Percentiles rank a stretch among this genome's conserved stretches.
phyloP scores from a whole-genome alignment of 139 green algal genomes.

The Chlamydomonas incerta region DNA sequence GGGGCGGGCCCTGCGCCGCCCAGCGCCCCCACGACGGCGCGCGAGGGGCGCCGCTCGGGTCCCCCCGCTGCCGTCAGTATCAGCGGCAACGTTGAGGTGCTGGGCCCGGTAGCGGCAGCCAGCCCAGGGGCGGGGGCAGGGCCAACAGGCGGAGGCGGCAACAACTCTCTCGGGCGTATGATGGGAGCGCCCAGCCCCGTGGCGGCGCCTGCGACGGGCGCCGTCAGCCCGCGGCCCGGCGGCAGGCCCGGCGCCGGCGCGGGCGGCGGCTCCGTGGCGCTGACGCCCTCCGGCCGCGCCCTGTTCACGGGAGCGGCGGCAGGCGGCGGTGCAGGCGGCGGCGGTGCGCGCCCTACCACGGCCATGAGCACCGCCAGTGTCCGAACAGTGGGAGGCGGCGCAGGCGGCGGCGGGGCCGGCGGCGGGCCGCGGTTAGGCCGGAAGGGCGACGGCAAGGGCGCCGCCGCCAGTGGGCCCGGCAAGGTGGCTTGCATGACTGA shows the following conservation, averaged over 20 bases:
- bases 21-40: too few species aligned
- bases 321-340: too few species aligned
- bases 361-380: too few species aligned
- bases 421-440: not conserved
- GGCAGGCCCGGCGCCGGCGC: not conserved
- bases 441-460: not conserved
- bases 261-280: not conserved
- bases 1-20: not conserved
- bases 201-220: not conserved
- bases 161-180: not conserved
- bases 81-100: not conserved
- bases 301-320: too few species aligned
- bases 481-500: slow-evolving; percentile 12
- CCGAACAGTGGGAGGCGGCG: too few species aligned
- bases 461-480: too few species aligned
- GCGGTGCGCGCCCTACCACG: too few species aligned
- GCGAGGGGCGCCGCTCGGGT: not conserved
- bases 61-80: not conserved
- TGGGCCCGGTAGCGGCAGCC: too few species aligned
- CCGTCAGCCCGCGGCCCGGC: not conserved
- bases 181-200: not conserved
- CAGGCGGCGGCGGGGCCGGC: slow-evolving; percentile 1
- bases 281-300: too few species aligned
- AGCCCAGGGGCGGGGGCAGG: not conserved
- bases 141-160: not conserved